Percentiles rank a stretch among this genome's conserved stretches.
phyloP scores from a whole-genome alignment of 495 filamentous ascomycete genomes.

The Xylaria sp. region DNA sequence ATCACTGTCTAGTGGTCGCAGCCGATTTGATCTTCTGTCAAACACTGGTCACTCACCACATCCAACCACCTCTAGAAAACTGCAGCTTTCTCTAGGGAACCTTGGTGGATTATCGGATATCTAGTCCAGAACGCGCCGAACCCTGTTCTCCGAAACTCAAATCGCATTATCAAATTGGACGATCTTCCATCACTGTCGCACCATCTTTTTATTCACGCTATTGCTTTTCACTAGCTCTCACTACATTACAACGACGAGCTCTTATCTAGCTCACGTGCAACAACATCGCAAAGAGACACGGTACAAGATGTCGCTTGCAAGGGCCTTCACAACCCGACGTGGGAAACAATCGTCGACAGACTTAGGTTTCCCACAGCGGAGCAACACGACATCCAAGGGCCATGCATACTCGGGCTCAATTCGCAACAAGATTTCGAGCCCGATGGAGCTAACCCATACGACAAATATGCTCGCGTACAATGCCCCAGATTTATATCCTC shows the following conservation, averaged over 20 bases:
- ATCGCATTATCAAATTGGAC: not conserved
- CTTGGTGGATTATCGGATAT: slow-evolving; percentile 1
- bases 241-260: not conserved
- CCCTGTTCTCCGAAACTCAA: slow-evolving; percentile 11
- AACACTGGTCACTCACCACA: not conserved
- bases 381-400: slow-evolving; percentile 52
- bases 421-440: slow-evolving; percentile 80
- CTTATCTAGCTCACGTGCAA: not conserved
- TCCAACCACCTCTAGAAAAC: not conserved
- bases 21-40: slow-evolving; percentile 12
- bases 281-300: not conserved
- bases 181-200: not conserved
- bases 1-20: slow-evolving; percentile 6
- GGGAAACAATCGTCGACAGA: slow-evolving; percentile 52
- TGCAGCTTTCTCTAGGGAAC: not conserved
- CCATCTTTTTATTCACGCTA: not conserved
- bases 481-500: slow-evolving; percentile 77
- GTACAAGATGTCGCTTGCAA: slow-evolving; percentile 62
- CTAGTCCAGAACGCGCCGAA: not conserved
- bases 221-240: not conserved
- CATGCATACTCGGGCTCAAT: slow-evolving; percentile 43
- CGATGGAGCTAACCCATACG: slow-evolving; percentile 86
- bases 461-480: slow-evolving; percentile 97
- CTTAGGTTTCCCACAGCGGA: slow-evolving; percentile 49
- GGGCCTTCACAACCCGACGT: slow-evolving; percentile 70